Evolutionary conservation across 2,329 filamentous ascomycete species (phyloP), one percentile per base, ranked within the genome.

Genomic region (Ceratocystiopsis minuta): DNA sequence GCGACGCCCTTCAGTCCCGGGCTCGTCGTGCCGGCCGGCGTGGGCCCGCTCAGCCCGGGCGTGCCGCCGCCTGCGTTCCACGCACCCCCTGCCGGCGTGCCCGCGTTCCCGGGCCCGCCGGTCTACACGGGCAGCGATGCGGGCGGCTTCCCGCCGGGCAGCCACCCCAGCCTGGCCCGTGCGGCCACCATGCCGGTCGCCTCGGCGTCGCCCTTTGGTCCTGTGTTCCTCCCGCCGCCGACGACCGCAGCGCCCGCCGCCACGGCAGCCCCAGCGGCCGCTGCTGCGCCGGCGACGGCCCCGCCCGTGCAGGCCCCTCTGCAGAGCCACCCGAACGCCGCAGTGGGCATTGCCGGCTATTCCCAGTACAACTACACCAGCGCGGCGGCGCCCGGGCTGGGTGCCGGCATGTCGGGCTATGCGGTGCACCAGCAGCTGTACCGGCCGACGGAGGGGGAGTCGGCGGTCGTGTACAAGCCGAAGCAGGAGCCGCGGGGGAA

Each of bases 371-470:
- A 52, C 36, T 67, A 67, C 48, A 34, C 5, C 32, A 17, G 44
- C 38, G 17, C 52, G 41, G 18, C 51, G 3, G 46, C 38, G 4
- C 18, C 48, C 15, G 24, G 24, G 24, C 24, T 28, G 5, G 24
- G 24, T 10, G 24, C 24, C 2, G 24, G 24, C 24, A 28, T 28
- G 24, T 28, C 24, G 24, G 69, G 73, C 39, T 81, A 78, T 45
- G 56, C 59, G 9, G 59, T 84, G 36, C 81, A 86, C 51, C 68
- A 75, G 52, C 79, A 84, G 56, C 59, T 75, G 16, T 86, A 85
- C 53, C 60, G 73, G 42, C 81, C 80, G 1, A 78, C 73, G 6
- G 75, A 80, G 55, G 59, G 60, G 6, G 79, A 83, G 55, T 57
- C 61, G 34, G 48, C 49, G 31, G 43, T 47, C n/a, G 61, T 64